Evolutionary conservation across 2,329 filamentous ascomycete species (phyloP).

Genomic region (Trichoderma sp.): DNA sequence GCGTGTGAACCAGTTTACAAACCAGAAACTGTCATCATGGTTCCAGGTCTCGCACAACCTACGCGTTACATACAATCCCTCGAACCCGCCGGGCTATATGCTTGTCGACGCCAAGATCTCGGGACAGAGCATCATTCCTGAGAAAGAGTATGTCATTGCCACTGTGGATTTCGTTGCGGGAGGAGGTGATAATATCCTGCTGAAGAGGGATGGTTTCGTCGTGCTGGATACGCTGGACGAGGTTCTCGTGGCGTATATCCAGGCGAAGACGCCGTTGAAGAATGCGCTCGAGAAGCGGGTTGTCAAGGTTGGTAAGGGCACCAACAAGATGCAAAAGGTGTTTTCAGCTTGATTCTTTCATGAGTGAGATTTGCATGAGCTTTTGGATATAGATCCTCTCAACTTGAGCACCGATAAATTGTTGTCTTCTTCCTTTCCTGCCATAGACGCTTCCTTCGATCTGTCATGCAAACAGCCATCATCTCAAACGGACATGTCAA

Average conservation of each 20-base stretch:
- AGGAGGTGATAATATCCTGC: slow-evolving; percentile 65
- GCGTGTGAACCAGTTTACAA: slow-evolving; percentile 57
- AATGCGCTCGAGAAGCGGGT: slow-evolving; percentile 47
- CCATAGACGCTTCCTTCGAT: too few species aligned
- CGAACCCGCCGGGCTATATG: slow-evolving; percentile 50
- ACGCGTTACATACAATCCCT: slow-evolving; percentile 59
- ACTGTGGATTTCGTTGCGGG: slow-evolving; percentile 65
- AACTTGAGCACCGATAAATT: too few species aligned
- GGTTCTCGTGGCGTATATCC: slow-evolving; percentile 55
- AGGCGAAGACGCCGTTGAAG: slow-evolving; percentile 51
- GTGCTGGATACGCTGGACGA: slow-evolving; percentile 57
- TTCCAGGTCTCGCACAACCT: slow-evolving; percentile 63
- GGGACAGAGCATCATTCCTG: slow-evolving; percentile 50
- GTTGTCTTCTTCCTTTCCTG: too few species aligned
- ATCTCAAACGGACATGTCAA: too few species aligned
- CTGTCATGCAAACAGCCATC: too few species aligned
- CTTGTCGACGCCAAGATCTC: slow-evolving; percentile 57
- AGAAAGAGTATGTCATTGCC: slow-evolving; percentile 56
- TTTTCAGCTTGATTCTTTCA: neutral
- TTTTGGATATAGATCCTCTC: too few species aligned
- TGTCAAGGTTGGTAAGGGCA: neutral
- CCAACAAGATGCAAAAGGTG: slow-evolving; percentile 3
- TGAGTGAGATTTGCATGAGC: too few species aligned
- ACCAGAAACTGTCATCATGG: slow-evolving; percentile 57
- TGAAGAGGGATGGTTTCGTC: slow-evolving; percentile 43